Evolutionary conservation across 768 basidiomycete species (phyloP), one percentile per base, ranked within the genome.

Genomic region (Russula emetica): DNA sequence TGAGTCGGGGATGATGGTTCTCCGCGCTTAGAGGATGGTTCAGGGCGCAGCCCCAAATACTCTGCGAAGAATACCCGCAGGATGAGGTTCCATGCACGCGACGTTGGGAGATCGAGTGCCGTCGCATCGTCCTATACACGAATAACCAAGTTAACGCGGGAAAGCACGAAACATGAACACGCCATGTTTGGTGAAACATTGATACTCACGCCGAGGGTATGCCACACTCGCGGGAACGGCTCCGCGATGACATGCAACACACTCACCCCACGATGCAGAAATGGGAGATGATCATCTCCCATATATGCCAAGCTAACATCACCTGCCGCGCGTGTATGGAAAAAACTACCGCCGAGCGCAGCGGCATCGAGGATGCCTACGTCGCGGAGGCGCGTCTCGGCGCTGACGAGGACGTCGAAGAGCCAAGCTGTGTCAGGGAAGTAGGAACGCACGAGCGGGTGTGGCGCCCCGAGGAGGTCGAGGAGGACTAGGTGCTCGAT

Each of bases 221-320:
- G 94, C 95, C 94, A 98, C 18, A 96, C 93, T 1, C 47, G 63
- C 3, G 97, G 97, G 74, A 98, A 99, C 2, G 91, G 94, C 53
- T 84, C 83, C 2, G 95, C 76, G 60, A 98, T 98, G 52, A 98
- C 73, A 74, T 99, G 97, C 68, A 99, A 76, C 57, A 98, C 77
- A 66, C 85, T 90, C 18, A 98, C 94, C 2, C 97, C 97, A 66
- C 78, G 76, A 42, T 78, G 75, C 55, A 96, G 70, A 78, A 99
- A 98, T 26, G 97, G 97, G 47, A 93, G 74, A 70, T 99, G 97
- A 75, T 99, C 97, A 74, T 99, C 97, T 45, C 84, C 92, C 65
- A 96, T 86, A 69, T 85, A 82, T 3, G 84, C 85, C 22, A 75
- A 71, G 64, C 79, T 80, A 40, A 71, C 66, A 26, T 77, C 75